Conservation (phyloP, 2,329 filamentous ascomycete species). For the Alternaria triticimaculans region DNA sequence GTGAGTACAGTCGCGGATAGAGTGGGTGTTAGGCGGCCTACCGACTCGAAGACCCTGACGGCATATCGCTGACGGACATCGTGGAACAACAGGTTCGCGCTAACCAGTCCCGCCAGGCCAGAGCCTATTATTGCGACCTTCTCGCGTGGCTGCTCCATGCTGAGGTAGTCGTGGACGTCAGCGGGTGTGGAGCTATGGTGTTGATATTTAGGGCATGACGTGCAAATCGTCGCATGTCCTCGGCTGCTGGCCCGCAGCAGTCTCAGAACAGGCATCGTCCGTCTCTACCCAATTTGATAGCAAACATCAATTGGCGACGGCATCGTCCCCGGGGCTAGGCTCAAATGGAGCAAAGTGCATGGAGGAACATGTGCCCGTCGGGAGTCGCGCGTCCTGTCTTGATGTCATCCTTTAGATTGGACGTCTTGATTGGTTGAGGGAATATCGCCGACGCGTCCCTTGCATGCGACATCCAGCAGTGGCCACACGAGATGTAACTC, state of each 20-base stretch:
- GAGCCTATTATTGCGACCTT: constrained; percentile 57
- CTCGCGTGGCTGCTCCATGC: constrained; percentile 15
- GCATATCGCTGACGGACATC: constrained; percentile 51
- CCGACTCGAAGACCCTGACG: constrained; percentile 56
- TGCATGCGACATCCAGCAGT: not conserved
- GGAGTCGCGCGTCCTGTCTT: not conserved
- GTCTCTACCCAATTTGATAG: not conserved
- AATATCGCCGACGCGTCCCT: not conserved
- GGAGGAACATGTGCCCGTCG: not conserved
- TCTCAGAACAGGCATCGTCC: not conserved
- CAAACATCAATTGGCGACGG: not conserved
- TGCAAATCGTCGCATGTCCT: not conserved
- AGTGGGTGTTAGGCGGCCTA: constrained; percentile 25
- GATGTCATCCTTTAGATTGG: not conserved
- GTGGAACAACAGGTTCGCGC: constrained; percentile 53
- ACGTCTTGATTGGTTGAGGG: not conserved
- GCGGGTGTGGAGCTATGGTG: not conserved
- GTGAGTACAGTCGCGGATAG: not conserved
- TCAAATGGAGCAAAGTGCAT: not conserved
- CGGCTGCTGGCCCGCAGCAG: not conserved
- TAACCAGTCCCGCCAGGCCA: constrained; percentile 58
- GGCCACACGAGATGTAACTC: not conserved
- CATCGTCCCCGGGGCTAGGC: not conserved
- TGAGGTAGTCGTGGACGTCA: not conserved
- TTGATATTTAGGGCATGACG: not conserved